Evolutionary conservation across 2,329 filamentous ascomycete species (phyloP).

Genomic region (Tolypocladium nubicola): DNA sequence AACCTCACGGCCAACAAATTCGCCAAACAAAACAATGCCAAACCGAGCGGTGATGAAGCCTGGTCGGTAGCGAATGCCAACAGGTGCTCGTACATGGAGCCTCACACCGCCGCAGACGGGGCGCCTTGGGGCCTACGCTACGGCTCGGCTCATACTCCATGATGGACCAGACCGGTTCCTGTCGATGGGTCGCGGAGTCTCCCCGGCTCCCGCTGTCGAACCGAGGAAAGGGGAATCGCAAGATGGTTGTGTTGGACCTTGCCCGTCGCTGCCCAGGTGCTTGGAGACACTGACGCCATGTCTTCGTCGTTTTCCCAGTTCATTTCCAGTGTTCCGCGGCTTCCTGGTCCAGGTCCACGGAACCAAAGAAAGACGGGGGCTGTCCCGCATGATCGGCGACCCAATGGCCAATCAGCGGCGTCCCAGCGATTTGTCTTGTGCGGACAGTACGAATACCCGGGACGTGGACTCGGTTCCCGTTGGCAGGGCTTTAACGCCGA

Average conservation of each 20-base stretch:
- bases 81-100: not conserved
- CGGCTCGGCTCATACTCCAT: not conserved
- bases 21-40: not conserved
- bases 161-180: not conserved
- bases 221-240: not conserved
- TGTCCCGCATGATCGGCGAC: not conserved
- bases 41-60: not conserved
- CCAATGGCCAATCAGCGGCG: conserved; percentile 13
- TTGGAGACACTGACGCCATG: not conserved
- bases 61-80: not conserved
- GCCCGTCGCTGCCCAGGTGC: not conserved
- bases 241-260: not conserved
- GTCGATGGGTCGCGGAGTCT: not conserved
- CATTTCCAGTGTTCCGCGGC: not conserved
- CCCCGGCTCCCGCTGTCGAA: not conserved
- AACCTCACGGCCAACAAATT: not conserved
- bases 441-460: conserved; percentile 11
- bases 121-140: not conserved
- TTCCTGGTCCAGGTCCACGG: not conserved
- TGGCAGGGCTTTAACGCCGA: conserved; percentile 1
- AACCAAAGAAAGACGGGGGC: not conserved
- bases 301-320: not conserved
- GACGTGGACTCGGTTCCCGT: conserved; percentile 14
- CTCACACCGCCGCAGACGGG: not conserved
- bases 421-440: conserved; percentile 13